phyloP scores from a whole-genome alignment of 2,329 filamentous ascomycete species.

The Myriosclerotinia scirpicola region DNA sequence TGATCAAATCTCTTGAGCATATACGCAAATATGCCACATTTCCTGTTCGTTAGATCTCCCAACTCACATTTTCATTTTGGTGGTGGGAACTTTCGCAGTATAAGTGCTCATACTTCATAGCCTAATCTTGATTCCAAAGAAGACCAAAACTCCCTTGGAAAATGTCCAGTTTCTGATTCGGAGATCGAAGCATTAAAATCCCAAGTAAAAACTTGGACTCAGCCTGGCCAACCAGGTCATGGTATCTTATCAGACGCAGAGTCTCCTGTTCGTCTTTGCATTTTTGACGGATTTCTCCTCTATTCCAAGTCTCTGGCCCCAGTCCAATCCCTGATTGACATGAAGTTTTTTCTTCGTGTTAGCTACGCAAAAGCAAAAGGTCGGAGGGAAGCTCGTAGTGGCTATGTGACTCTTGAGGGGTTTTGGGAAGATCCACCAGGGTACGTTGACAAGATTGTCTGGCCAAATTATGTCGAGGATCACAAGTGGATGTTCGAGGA shows the following conservation, averaged over 20 bases:
- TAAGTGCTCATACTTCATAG: constrained; percentile 40
- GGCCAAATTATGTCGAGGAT: constrained; percentile 86
- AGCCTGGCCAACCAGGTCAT: constrained; percentile 48
- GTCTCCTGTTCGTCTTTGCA: constrained; percentile 52
- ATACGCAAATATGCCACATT: constrained; percentile 68
- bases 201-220: constrained; percentile 50
- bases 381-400: constrained; percentile 66
- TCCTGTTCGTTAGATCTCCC: constrained; percentile 50
- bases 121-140: constrained; percentile 56
- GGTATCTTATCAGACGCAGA: constrained; percentile 36
- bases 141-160: constrained; percentile 61
- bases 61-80: constrained; percentile 37
- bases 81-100: constrained; percentile 31
- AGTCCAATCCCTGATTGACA: constrained; percentile 62
- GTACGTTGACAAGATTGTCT: constrained; percentile 92
- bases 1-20: constrained; percentile 66
- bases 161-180: constrained; percentile 51
- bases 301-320: constrained; percentile 59
- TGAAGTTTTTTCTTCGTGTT: constrained; percentile 76
- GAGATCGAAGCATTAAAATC: constrained; percentile 49
- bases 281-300: constrained; percentile 88
- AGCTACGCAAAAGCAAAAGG: constrained; percentile 62
- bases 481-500: constrained; percentile 77
- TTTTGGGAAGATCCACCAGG: constrained; percentile 96
- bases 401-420: constrained; percentile 80